Conservation (phyloP, 768 basidiomycete genomes). For the Auriscalpium orientale region DNA sequence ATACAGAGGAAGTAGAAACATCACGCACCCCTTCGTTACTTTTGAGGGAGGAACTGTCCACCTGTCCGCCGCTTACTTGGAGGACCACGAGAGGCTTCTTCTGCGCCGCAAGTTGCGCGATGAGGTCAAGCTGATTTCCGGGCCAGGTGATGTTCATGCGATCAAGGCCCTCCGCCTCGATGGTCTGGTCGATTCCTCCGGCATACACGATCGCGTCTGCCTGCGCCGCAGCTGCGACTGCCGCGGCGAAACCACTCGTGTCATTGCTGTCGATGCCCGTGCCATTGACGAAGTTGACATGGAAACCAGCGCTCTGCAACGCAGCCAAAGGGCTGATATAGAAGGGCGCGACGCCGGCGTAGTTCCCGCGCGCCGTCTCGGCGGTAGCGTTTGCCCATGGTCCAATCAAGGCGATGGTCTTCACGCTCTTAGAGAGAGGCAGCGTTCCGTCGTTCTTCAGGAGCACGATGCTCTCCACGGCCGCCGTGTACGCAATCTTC, state of each 20-base stretch:
- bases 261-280: constrained; percentile 33
- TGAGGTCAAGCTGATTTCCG: constrained; percentile 44
- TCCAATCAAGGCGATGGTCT: constrained; percentile 50
- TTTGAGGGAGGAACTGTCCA: constrained; percentile 42
- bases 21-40: constrained; percentile 18
- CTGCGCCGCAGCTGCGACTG: constrained; percentile 38
- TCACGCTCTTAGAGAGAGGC: constrained; percentile 38
- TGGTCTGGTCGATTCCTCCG: constrained; percentile 45
- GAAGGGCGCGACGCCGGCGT: constrained; percentile 46
- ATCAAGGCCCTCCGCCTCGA: constrained; percentile 43
- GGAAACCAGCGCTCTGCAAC: constrained; percentile 38
- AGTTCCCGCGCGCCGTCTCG: constrained; percentile 48
- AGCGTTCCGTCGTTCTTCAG: constrained; percentile 58
- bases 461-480: constrained; percentile 47
- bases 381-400: constrained; percentile 50
- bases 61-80: constrained; percentile 52
- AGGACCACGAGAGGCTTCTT: constrained; percentile 46
- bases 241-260: constrained; percentile 41
- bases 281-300: constrained; percentile 35
- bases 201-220: constrained; percentile 46
- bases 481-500: constrained; percentile 41
- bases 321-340: constrained; percentile 46
- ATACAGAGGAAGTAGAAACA: neutral
- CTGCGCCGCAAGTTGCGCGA: constrained; percentile 33
- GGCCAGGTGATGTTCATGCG: constrained; percentile 46